Evolutionary conservation across 495 filamentous ascomycete species (phyloP).

Genomic region (Cladorrhinum samala): DNA sequence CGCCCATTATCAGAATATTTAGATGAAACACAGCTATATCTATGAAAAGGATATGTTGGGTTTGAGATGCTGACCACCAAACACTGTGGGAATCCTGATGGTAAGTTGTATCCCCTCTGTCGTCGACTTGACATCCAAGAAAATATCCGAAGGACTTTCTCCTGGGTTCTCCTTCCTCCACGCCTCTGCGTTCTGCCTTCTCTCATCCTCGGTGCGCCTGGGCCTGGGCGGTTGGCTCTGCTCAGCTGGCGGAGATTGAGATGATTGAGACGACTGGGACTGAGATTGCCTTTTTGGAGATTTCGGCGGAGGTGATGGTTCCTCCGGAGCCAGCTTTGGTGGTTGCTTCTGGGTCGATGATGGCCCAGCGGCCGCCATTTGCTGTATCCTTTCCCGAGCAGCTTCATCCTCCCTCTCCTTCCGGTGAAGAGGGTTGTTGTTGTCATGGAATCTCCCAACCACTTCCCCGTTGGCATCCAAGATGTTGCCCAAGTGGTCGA

Average conservation of each 20-base stretch:
- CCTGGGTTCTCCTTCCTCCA: slow-evolving; percentile 33
- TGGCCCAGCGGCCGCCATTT: neutral
- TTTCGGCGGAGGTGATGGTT: slow-evolving; percentile 3
- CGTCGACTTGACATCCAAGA: slow-evolving; percentile 47
- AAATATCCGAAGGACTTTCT: slow-evolving; percentile 46
- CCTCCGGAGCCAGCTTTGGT: slow-evolving; percentile 9
- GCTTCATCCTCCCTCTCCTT: slow-evolving; percentile 18
- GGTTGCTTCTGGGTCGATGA: slow-evolving; percentile 6
- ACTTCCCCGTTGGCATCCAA: slow-evolving; percentile 36
- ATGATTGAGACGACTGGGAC: neutral
- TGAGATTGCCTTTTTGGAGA: neutral
- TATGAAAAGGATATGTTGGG: slow-evolving; percentile 32
- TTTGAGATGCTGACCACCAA: slow-evolving; percentile 28
- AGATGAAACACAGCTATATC: neutral
- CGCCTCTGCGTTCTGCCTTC: slow-evolving; percentile 32
- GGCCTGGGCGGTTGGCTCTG: slow-evolving; percentile 9
- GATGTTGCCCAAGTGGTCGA: slow-evolving; percentile 42
- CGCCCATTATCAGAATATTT: too few species aligned
- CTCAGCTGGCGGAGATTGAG: neutral
- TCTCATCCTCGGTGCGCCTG: slow-evolving; percentile 26
- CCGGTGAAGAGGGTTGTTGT: slow-evolving; percentile 28
- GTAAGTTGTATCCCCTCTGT: slow-evolving; percentile 46
- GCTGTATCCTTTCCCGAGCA: slow-evolving; percentile 3
- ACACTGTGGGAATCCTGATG: slow-evolving; percentile 46
- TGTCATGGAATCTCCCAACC: slow-evolving; percentile 41